Evolutionary conservation across 2,329 filamentous ascomycete genomes (phyloP), one percentile per base, ranked within the genome.

Genomic region (Penicillium brasilianum): DNA sequence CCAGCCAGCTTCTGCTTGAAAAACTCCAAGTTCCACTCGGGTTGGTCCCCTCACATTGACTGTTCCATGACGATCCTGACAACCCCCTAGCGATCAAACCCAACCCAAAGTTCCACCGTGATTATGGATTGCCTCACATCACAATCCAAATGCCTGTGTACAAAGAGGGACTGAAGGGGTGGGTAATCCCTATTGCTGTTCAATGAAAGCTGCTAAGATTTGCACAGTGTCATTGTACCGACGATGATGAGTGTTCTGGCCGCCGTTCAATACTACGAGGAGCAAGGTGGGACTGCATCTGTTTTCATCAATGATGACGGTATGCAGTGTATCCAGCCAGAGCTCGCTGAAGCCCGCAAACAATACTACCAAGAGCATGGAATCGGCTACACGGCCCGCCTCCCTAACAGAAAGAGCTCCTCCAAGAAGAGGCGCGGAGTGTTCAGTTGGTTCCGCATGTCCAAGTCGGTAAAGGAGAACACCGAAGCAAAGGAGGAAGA

Each of bases 131-230:
- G 14, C 36, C 83, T 81, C 67, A 78, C 16, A 64, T 85, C 61
- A 94, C 91, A 3, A 90, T 96, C 44, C 92, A 96, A 72, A 93
- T 91, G 74, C 92, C 92, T 4, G 90, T 96, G 0, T 96, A 95
- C 81, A 95, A 94, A 76, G 92, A 96, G 75, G 91, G 91, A 66
- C 83, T 96, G 2, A 80, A 80, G 37, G 86, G 82, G 60, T 62
- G 58, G 13, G 57, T 14, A 41, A 16, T 2, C n/a, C 18, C 28
- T 34, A 28, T 18, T 20, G 2, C 22, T 16, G 5, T 11, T 28
- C 49, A 13, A 39, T 7, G n/a, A 36, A 16, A 13, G 16, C 22
- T 32, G 28, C 30, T 53, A 20, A 58, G n/a, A 14, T 16, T 34
- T 34, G 9, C n/a, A 20, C 20, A 63, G 59, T 63, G 92, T 96